A percentile compares a stretch with the other conserved stretches of the same genome.
Evolutionary conservation across 2,329 filamentous ascomycete genomes (phyloP).

Genomic region (Cladosporium cucumerinum): DNA sequence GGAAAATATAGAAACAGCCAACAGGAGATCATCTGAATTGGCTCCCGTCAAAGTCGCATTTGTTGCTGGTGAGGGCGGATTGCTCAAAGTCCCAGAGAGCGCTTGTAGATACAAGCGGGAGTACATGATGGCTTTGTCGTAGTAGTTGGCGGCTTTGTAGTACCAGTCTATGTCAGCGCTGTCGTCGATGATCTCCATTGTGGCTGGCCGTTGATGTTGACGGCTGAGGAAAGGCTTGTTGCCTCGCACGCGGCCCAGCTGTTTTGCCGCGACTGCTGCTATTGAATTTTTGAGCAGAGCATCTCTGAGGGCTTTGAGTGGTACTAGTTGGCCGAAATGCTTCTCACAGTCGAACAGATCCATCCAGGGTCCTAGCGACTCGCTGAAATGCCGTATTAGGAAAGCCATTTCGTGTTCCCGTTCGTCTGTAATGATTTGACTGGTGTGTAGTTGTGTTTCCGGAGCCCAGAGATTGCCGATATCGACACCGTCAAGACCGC

Average conservation of each 20-base stretch:
- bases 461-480: slow-evolving; percentile 28
- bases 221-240: slow-evolving; percentile 50
- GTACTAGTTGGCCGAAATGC: slow-evolving; percentile 60
- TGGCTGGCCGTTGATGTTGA: slow-evolving; percentile 46
- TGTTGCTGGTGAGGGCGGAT: slow-evolving; percentile 24
- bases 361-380: slow-evolving; percentile 59
- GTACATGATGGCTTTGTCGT: slow-evolving; percentile 46
- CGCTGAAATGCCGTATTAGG: slow-evolving; percentile 58
- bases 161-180: slow-evolving; percentile 52
- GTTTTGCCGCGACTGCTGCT: slow-evolving; percentile 61
- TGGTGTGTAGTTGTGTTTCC: slow-evolving; percentile 32
- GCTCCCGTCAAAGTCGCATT: slow-evolving; percentile 29
- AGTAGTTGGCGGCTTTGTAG: slow-evolving; percentile 59
- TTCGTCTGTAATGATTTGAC: slow-evolving; percentile 34
- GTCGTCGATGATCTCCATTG: slow-evolving; percentile 51
- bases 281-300: slow-evolving; percentile 53
- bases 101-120: slow-evolving; percentile 49
- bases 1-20: slow-evolving; percentile 63
- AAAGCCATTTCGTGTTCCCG: slow-evolving; percentile 58
- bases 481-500: slow-evolving; percentile 6
- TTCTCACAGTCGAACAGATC: slow-evolving; percentile 54
- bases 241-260: slow-evolving; percentile 54
- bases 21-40: slow-evolving; percentile 58
- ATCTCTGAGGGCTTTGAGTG: slow-evolving; percentile 53
- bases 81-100: slow-evolving; percentile 29